A percentile compares a stretch with the other conserved stretches of the same genome.
Conservation (phyloP, 495 filamentous ascomycete genomes). For the Penicillium chermesinum region DNA sequence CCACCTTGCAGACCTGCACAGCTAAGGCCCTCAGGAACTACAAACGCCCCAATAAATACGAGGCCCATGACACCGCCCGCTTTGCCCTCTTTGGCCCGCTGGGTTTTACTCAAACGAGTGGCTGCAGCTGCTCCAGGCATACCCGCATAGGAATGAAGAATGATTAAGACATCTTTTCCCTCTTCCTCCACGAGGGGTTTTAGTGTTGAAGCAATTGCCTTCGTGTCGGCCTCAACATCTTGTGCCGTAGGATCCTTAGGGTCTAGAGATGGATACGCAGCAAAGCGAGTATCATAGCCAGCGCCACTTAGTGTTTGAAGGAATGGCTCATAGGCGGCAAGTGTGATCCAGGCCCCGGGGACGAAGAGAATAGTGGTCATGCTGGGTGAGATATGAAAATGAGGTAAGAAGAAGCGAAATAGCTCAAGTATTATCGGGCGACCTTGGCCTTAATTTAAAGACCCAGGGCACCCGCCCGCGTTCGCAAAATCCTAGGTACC, state of each 20-base stretch:
- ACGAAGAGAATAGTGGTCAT: constrained; percentile 26
- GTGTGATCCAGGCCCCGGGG: constrained; percentile 27
- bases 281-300: constrained; percentile 16
- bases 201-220: constrained; percentile 10
- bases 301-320: constrained; percentile 9
- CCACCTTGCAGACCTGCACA: constrained; percentile 25
- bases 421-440: neutral
- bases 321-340: constrained; percentile 19
- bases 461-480: too few relatives aligned
- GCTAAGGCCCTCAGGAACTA: constrained; percentile 23
- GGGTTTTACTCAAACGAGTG: constrained; percentile 10
- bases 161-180: constrained; percentile 23
- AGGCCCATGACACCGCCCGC: constrained; percentile 25
- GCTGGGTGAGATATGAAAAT: neutral
- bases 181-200: constrained; percentile 18
- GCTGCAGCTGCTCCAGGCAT: constrained; percentile 27
- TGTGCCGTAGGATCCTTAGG: constrained; percentile 11
- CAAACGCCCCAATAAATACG: constrained; percentile 26
- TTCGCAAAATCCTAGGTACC: neutral
- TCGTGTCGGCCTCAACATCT: constrained; percentile 17
- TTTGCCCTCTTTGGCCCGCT: constrained; percentile 17
- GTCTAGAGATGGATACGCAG: constrained; percentile 20
- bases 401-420: neutral
- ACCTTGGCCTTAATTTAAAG: neutral
- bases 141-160: constrained; percentile 32